These are phyloP conservation scores for Malus hybrid DNA, from an alignment of 331 rosid species.

Conservation along the genomic window DNA sequence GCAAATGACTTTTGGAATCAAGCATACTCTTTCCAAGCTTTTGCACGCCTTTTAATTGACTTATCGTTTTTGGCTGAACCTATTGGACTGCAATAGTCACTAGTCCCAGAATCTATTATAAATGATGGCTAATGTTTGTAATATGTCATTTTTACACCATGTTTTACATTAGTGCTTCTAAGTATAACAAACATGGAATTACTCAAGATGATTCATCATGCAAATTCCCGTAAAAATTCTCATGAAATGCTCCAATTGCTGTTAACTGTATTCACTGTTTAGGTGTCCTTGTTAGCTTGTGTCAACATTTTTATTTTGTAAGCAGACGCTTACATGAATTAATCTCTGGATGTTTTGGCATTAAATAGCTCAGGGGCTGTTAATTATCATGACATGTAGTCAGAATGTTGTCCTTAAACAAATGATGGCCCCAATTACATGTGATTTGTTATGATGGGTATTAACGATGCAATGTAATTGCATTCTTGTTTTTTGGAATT, in stretches of 20 bases:
- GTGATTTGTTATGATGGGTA: neutral
- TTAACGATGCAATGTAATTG: neutral
- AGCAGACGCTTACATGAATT: neutral
- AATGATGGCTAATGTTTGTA: conserved; percentile 1
- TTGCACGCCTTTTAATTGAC: neutral
- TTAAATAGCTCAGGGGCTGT: neutral
- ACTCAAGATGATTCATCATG: neutral
- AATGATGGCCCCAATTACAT: neutral
- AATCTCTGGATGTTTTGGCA: neutral
- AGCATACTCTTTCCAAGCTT: neutral
- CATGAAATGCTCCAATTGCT: neutral
- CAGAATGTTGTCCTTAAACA: neutral
- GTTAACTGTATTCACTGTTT: neutral
- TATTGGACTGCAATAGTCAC: neutral
- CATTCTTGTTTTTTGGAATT: neutral
- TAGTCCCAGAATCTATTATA: too few relatives aligned
- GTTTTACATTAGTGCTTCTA: neutral
- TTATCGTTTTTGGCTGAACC: neutral
- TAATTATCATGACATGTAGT: neutral
- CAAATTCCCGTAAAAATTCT: neutral
- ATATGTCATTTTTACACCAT: neutral
- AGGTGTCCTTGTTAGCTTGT: neutral
- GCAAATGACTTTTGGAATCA: neutral
- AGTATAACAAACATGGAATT: neutral
- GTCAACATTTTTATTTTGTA: neutral